A percentile compares a stretch with the other conserved stretches of the same genome.
Evolutionary conservation across 2,329 filamentous ascomycete species (phyloP).

Genomic region (Xylaria sp.): DNA sequence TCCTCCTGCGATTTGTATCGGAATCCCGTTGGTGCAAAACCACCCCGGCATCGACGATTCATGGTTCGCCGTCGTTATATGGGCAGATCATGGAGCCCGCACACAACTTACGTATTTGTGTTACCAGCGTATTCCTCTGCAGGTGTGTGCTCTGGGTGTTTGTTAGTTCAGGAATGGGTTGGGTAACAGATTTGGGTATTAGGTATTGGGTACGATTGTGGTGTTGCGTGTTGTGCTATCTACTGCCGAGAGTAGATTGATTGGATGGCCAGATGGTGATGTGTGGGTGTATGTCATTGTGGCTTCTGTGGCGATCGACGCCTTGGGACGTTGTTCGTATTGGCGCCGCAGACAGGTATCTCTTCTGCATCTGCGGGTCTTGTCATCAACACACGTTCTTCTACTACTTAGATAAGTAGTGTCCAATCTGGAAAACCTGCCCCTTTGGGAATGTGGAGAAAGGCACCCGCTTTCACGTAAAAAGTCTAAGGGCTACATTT

Average conservation of each 20-base stretch:
- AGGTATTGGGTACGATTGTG: no score
- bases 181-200: no score
- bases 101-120: background rate
- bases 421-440: conserved; percentile 22
- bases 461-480: conserved; percentile 9
- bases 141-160: background rate
- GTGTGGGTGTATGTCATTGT: background rate
- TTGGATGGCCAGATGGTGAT: background rate
- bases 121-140: background rate
- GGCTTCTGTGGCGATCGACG: background rate
- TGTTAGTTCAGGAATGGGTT: no score
- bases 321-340: background rate
- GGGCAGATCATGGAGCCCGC: no score
- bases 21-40: no score
- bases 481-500: conserved; percentile 13
- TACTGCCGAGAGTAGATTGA: no score
- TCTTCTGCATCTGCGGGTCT: background rate
- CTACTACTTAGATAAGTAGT: no score
- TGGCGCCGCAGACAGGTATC: background rate
- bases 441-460: conserved; percentile 31
- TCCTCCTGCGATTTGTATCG: no score
- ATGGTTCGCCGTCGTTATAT: no score
- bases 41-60: no score
- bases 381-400: background rate
- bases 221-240: no score